A percentile compares a stretch with the other conserved stretches of the same genome.
These are phyloP conservation scores for Mycena amicta DNA, from an alignment of 768 basidiomycete genomes.

Conservation along the genomic window DNA sequence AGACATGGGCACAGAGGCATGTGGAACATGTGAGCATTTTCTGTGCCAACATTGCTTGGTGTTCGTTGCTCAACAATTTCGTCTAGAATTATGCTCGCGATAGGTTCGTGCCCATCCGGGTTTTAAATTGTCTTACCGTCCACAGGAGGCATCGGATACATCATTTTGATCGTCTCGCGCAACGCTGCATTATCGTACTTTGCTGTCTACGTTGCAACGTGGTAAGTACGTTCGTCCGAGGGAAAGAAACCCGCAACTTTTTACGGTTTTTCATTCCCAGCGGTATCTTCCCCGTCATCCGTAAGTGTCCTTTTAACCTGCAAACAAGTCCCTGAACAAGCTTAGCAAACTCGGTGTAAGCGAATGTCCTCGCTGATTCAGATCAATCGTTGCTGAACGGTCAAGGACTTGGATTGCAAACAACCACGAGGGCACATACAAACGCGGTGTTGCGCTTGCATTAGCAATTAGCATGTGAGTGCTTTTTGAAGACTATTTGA, in stretches of 20 bases:
- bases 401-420: constrained; percentile 72
- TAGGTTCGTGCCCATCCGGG: not conserved
- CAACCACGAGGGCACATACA: constrained; percentile 75
- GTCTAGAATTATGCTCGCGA: constrained; percentile 1
- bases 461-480: constrained; percentile 61
- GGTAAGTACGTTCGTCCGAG: constrained; percentile 44
- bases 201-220: constrained; percentile 69
- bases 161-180: constrained; percentile 63
- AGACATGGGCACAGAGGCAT: constrained; percentile 44
- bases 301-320: constrained; percentile 42
- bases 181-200: constrained; percentile 71
- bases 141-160: constrained; percentile 52
- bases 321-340: not conserved
- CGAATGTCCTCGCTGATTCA: constrained; percentile 5
- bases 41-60: not conserved
- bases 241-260: too few relatives aligned
- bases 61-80: not conserved
- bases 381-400: constrained; percentile 6
- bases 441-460: constrained; percentile 68
- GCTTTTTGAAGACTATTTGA: constrained; percentile 17
- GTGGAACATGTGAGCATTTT: constrained; percentile 49
- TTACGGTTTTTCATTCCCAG: constrained; percentile 28
- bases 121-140: not conserved
- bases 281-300: constrained; percentile 53
- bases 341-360: constrained; percentile 56